A percentile compares a stretch with the other conserved stretches of the same genome.
Evolutionary conservation across 176 grass and related monocot genomes (phyloP).

Genomic region (Eremochloa ophiuroides): DNA sequence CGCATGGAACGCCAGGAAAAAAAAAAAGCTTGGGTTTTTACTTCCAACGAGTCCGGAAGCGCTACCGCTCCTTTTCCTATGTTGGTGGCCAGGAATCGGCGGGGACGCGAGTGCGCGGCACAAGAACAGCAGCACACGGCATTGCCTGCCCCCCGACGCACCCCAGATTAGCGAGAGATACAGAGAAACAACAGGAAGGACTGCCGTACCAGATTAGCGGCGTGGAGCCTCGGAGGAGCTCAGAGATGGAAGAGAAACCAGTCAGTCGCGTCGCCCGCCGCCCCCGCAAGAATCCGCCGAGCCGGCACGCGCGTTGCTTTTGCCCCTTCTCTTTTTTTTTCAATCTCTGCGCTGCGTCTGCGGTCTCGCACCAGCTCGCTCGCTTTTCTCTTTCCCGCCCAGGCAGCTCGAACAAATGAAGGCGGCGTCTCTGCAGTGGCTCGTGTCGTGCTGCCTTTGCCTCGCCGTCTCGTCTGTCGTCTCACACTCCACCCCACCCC

Average conservation of each 20-base stretch:
- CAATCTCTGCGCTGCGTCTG: background rate
- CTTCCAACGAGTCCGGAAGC: background rate
- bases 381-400: constrained; percentile 54
- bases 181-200: background rate
- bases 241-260: background rate
- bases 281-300: constrained; percentile 24
- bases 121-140: constrained; percentile 1
- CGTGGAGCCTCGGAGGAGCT: background rate
- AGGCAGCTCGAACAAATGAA: constrained; percentile 35
- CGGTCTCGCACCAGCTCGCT: background rate
- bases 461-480: background rate
- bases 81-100: background rate
- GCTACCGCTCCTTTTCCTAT: background rate
- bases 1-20: constrained; percentile 29
- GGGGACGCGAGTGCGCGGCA: background rate
- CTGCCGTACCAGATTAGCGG: constrained; percentile 16
- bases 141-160: background rate
- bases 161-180: background rate
- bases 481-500: background rate
- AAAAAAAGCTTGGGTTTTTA: constrained; percentile 18
- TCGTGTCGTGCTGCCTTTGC: background rate
- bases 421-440: background rate
- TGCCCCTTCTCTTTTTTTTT: background rate
- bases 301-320: background rate
- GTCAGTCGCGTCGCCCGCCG: background rate